Conservation (phyloP, 345 rosid species). For the Cardiospermum halicacabum region DNA sequence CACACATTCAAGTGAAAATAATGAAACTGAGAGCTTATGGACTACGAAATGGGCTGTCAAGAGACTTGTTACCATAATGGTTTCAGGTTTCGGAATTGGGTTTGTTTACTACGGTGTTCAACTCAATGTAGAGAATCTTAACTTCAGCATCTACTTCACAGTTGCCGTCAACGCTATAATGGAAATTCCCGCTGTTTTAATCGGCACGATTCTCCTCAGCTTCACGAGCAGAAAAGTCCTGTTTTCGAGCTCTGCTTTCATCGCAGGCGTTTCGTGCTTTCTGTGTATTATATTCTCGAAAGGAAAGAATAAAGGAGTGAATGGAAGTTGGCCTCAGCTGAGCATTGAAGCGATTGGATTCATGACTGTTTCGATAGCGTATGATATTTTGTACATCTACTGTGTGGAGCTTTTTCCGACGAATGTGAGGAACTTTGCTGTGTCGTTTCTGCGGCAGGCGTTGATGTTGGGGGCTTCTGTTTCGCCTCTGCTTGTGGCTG, state of each 20-base stretch:
- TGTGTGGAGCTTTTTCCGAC: conserved; percentile 72
- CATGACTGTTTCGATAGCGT: conserved; percentile 64
- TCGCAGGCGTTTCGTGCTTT: conserved; percentile 45
- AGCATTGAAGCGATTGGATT: conserved; percentile 50
- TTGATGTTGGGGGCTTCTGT: conserved; percentile 74
- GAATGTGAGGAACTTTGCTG: conserved; percentile 61
- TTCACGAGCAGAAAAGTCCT: conserved; percentile 50
- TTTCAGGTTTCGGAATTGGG: conserved; percentile 59
- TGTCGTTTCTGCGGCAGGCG: conserved; percentile 51
- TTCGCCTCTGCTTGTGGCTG: conserved; percentile 55
- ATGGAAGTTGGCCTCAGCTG: conserved; percentile 52
- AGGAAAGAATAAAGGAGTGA: background rate
- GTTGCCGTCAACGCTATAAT: conserved; percentile 58
- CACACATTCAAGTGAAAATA: background rate
- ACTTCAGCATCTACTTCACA: conserved; percentile 50
- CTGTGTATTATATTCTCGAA: conserved; percentile 52
- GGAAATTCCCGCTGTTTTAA: conserved; percentile 74
- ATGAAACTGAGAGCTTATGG: conserved; percentile 41
- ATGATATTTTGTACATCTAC: conserved; percentile 52
- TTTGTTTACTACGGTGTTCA: conserved; percentile 75
- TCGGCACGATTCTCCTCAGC: conserved; percentile 43
- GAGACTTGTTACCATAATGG: conserved; percentile 46
- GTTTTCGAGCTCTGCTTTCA: conserved; percentile 39
- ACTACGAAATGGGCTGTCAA: conserved; percentile 56
- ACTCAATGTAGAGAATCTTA: conserved; percentile 64